Evolutionary conservation across 352 stramenopile species (phyloP).

Genomic region (Pythium phragmitis): DNA sequence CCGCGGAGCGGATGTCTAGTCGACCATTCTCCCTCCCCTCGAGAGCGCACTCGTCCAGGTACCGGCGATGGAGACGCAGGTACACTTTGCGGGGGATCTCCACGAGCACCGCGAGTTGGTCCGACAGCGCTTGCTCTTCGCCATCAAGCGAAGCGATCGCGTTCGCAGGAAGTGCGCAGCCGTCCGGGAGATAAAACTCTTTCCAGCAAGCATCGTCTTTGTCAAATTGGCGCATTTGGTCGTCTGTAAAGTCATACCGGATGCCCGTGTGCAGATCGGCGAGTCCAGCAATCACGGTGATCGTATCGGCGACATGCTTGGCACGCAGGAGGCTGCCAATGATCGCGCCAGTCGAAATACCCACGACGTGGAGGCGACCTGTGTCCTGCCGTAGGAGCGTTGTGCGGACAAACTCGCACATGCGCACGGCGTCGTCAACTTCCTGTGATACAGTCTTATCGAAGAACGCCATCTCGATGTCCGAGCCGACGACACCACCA

Average conservation of each 20-base stretch:
- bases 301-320: slow-evolving; percentile 43
- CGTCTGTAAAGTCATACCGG: slow-evolving; percentile 51
- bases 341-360: slow-evolving; percentile 74
- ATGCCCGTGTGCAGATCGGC: slow-evolving; percentile 49
- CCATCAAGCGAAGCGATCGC: slow-evolving; percentile 48
- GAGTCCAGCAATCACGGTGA: slow-evolving; percentile 60
- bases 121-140: slow-evolving; percentile 19
- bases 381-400: slow-evolving; percentile 21
- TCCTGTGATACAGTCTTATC: slow-evolving; percentile 63
- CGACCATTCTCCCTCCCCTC: slow-evolving; percentile 21
- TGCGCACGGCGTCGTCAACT: slow-evolving; percentile 49
- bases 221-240: slow-evolving; percentile 46
- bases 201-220: slow-evolving; percentile 55
- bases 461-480: slow-evolving; percentile 41
- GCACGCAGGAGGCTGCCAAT: slow-evolving; percentile 53
- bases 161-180: slow-evolving; percentile 35
- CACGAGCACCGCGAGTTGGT: slow-evolving; percentile 15
- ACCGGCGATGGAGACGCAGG: slow-evolving; percentile 44
- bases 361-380: slow-evolving; percentile 53
- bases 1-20: slow-evolving; percentile 43
- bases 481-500: slow-evolving; percentile 58
- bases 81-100: slow-evolving; percentile 46
- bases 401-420: slow-evolving; percentile 43
- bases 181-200: slow-evolving; percentile 63
- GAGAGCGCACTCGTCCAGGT: slow-evolving; percentile 47